phyloP scores from a whole-genome alignment of 441 rosid species.

The Populus hybrid region DNA sequence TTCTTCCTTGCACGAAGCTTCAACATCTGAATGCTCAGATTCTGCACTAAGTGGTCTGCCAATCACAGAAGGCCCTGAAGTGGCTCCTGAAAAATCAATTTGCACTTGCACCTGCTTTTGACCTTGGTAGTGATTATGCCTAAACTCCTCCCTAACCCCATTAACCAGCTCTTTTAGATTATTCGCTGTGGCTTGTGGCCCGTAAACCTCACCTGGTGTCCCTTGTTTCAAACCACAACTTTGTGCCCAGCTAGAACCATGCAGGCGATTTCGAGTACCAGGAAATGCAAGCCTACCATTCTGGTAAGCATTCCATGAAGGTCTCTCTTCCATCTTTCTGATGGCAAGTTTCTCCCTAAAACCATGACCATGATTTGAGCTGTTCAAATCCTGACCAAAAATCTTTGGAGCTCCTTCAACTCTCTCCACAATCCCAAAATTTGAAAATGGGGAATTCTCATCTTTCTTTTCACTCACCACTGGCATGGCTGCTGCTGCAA shows the following conservation, averaged over 20 bases:
- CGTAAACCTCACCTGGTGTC: conserved; percentile 35
- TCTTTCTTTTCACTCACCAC: conserved; percentile 47
- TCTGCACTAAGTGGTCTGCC: conserved; percentile 43
- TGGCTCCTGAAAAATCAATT: conserved; percentile 66
- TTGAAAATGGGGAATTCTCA: conserved; percentile 36
- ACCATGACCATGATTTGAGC: conserved; percentile 30
- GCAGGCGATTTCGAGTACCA: conserved; percentile 36
- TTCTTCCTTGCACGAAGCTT: conserved; percentile 63
- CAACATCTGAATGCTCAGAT: conserved; percentile 68
- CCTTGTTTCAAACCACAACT: conserved; percentile 41
- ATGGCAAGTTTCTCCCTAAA: conserved; percentile 78
- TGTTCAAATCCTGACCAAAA: conserved; percentile 70
- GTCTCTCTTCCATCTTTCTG: conserved; percentile 76
- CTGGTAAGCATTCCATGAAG: conserved; percentile 44
- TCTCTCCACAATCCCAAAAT: conserved; percentile 38
- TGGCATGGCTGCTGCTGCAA: conserved; percentile 19
- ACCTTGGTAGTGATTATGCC: conserved; percentile 38
- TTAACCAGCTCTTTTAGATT: conserved; percentile 48
- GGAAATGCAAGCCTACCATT: conserved; percentile 54
- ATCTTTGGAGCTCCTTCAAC: conserved; percentile 45
- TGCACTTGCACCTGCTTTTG: conserved; percentile 65
- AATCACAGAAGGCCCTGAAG: conserved; percentile 48
- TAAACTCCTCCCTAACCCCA: conserved; percentile 43
- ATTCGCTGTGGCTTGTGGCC: conserved; percentile 35
- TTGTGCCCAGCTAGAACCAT: conserved; percentile 58